Percentiles rank a stretch among this genome's conserved stretches.
phyloP scores from a whole-genome alignment of 1,284 basidiomycete genomes.

The Sporisorium graminicola region DNA sequence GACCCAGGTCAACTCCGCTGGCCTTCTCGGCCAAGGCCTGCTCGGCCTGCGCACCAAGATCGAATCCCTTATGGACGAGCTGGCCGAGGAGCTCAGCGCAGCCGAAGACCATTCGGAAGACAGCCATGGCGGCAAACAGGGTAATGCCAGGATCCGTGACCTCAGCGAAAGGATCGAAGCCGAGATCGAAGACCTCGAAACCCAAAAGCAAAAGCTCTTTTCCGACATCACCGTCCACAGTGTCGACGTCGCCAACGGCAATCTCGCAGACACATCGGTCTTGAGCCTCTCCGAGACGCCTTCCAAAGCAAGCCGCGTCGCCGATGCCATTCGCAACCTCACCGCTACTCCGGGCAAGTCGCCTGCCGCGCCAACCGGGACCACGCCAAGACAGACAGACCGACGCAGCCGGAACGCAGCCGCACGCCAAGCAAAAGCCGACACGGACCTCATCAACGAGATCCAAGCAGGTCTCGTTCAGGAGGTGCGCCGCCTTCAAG shows the following conservation, averaged over 20 bases:
- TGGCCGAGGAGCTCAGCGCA: constrained; percentile 51
- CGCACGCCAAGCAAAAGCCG: constrained; percentile 55
- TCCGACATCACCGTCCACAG: constrained; percentile 44
- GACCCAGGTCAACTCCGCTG: constrained; percentile 61
- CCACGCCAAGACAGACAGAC: constrained; percentile 50
- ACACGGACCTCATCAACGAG: constrained; percentile 61
- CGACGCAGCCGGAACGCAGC: constrained; percentile 60
- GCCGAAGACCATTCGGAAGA: constrained; percentile 43
- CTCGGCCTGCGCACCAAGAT: constrained; percentile 58
- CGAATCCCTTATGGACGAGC: constrained; percentile 61
- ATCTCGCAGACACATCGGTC: constrained; percentile 21
- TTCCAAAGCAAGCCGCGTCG: constrained; percentile 46
- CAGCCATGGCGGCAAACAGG: constrained; percentile 16
- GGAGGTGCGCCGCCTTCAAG: constrained; percentile 59
- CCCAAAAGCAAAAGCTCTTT: constrained; percentile 48
- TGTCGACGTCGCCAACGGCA: constrained; percentile 29
- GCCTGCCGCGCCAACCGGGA: constrained; percentile 26
- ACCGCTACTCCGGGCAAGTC: constrained; percentile 45
- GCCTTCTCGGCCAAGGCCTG: constrained; percentile 61
- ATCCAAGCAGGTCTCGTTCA: constrained; percentile 60
- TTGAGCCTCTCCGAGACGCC: constrained; percentile 34
- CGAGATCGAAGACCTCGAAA: constrained; percentile 55
- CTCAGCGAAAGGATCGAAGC: constrained; percentile 53
- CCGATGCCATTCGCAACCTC: constrained; percentile 45
- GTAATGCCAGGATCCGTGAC: constrained; percentile 33